Evolutionary conservation across 257 asterid genomes (phyloP).

Genomic region (Ophiorrhiza pumila): DNA sequence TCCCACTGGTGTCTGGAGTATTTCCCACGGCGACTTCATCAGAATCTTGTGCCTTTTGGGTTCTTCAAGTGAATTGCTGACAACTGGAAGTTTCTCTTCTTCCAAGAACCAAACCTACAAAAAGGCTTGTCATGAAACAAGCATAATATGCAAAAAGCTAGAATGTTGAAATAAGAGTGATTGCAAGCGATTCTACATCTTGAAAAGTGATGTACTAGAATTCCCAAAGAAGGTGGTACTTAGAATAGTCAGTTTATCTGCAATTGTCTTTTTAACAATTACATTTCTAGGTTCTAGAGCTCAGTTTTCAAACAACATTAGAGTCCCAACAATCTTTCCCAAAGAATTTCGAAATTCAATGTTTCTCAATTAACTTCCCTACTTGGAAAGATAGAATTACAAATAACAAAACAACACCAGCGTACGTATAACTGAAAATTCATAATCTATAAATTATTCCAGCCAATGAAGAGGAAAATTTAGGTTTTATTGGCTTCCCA

Average conservation of each 20-base stretch:
- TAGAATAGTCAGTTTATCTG: neutral
- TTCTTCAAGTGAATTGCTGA: constrained; percentile 45
- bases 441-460: no score
- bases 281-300: neutral
- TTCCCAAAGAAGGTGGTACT: neutral
- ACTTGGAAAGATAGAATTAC: neutral
- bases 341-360: no score
- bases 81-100: constrained; percentile 88
- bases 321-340: neutral
- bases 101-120: constrained; percentile 80
- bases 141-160: neutral
- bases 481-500: no score
- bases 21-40: constrained; percentile 95
- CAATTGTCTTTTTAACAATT: neutral
- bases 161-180: neutral
- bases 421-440: no score
- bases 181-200: neutral
- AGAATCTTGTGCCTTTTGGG: constrained; percentile 59
- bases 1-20: constrained; percentile 75
- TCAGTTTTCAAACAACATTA: neutral
- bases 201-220: neutral
- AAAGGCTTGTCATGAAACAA: neutral
- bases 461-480: no score
- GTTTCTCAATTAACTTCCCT: neutral
- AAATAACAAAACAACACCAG: neutral